These are phyloP conservation scores for Penicillium maclennaniae DNA, from an alignment of 495 filamentous ascomycete genomes.

Conservation along the genomic window DNA sequence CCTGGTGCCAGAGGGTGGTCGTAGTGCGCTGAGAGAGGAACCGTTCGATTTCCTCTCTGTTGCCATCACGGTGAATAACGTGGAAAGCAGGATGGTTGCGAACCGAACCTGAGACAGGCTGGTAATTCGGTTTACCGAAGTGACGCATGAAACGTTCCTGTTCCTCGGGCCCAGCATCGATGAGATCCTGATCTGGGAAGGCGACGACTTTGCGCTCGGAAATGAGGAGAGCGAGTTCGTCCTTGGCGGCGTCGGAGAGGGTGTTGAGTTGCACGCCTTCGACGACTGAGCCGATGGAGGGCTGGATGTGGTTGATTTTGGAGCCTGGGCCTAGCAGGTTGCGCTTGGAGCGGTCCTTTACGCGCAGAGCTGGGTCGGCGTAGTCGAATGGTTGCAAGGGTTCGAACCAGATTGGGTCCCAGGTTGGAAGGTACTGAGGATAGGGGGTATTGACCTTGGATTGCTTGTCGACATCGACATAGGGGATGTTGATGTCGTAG, in stretches of 20 bases:
- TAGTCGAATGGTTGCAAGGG: slow-evolving; percentile 57
- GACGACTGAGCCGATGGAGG: slow-evolving; percentile 67
- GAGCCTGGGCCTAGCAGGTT: slow-evolving; percentile 50
- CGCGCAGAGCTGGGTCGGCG: slow-evolving; percentile 53
- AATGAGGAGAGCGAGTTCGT: slow-evolving; percentile 74
- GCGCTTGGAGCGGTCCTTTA: slow-evolving; percentile 53
- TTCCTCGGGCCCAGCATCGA: slow-evolving; percentile 60
- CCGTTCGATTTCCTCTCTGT: slow-evolving; percentile 50
- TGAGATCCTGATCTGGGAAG: slow-evolving; percentile 68
- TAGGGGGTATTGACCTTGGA: slow-evolving; percentile 47
- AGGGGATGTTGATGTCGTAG: slow-evolving; percentile 57
- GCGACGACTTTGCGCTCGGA: slow-evolving; percentile 74
- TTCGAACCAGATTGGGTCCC: slow-evolving; percentile 59
- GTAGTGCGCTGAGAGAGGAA: slow-evolving; percentile 54
- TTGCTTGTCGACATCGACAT: slow-evolving; percentile 41
- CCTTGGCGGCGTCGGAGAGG: slow-evolving; percentile 65
- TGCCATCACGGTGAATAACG: slow-evolving; percentile 58
- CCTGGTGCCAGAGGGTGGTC: slow-evolving; percentile 57
- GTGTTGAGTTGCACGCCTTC: slow-evolving; percentile 67
- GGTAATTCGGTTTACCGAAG: slow-evolving; percentile 59
- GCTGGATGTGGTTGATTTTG: slow-evolving; percentile 60
- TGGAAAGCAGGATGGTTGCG: slow-evolving; percentile 55
- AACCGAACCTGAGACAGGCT: slow-evolving; percentile 53
- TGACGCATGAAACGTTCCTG: slow-evolving; percentile 57
- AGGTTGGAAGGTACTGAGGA: slow-evolving; percentile 58